A percentile compares a stretch with the other conserved stretches of the same genome.
phyloP scores from a whole-genome alignment of 768 basidiomycete species.

The Leccinum fibrillosum region DNA sequence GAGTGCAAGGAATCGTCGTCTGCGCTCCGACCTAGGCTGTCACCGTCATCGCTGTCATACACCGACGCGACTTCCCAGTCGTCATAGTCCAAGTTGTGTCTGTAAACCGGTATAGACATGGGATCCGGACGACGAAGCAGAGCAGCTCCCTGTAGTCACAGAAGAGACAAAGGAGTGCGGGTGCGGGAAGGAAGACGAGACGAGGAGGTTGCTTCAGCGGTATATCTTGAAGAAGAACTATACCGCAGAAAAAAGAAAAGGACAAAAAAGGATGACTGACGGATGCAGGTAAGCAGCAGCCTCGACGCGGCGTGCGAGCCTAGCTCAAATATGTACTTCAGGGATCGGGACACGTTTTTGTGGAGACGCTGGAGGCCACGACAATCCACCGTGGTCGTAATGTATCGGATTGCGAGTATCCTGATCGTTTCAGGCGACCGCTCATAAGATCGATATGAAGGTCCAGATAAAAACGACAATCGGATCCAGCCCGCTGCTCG shows the following conservation, averaged over 20 bases:
- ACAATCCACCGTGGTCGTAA: conserved; percentile 19
- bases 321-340: conserved; percentile 23
- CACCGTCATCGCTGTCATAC: conserved; percentile 29
- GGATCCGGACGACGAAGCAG: background rate
- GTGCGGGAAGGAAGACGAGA: background rate
- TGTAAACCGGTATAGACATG: conserved; percentile 27
- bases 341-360: conserved; percentile 21
- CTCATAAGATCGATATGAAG: conserved; percentile 9
- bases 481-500: background rate
- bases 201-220: background rate
- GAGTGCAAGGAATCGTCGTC: conserved; percentile 14
- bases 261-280: background rate
- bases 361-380: conserved; percentile 24
- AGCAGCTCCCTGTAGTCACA: background rate
- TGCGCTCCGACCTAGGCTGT: conserved; percentile 21
- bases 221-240: conserved; percentile 1
- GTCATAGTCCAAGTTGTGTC: conserved; percentile 21
- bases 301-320: conserved; percentile 4
- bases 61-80: conserved; percentile 31
- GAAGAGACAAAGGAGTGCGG: background rate
- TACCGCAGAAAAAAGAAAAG: background rate
- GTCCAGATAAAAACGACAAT: conserved; percentile 3
- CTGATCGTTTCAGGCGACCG: conserved; percentile 8
- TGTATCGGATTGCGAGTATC: conserved; percentile 6
- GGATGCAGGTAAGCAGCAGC: background rate